Evolutionary conservation across 2,329 filamentous ascomycete species (phyloP).

Genomic region (Epichloe typhina): DNA sequence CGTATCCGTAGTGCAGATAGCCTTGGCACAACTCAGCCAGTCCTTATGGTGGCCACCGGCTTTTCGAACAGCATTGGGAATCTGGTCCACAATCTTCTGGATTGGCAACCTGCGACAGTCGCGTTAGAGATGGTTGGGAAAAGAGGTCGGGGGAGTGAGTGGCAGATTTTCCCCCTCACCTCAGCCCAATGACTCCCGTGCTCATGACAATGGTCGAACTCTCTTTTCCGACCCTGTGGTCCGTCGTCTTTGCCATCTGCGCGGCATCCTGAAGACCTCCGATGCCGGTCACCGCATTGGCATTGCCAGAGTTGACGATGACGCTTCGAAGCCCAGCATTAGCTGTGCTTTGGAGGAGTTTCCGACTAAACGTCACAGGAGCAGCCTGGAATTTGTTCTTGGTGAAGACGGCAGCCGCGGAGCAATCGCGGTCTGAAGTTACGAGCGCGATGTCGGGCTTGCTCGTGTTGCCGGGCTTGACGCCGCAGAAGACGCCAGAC

Average conservation of each 20-base stretch:
- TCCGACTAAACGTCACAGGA: constrained; percentile 73
- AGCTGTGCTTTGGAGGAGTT: constrained; percentile 52
- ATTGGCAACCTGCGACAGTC: constrained; percentile 57
- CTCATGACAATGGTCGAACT: constrained; percentile 86
- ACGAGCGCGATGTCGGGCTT: constrained; percentile 86
- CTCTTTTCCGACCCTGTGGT: constrained; percentile 41
- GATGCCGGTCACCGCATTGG: constrained; percentile 90
- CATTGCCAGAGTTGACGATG: constrained; percentile 89
- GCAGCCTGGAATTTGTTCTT: constrained; percentile 98
- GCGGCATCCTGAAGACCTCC: constrained; percentile 80
- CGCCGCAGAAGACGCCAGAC: constrained; percentile 78
- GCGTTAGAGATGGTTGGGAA: not conserved
- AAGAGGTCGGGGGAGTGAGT: not conserved
- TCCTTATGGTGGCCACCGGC: constrained; percentile 67
- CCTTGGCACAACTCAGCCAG: constrained; percentile 76
- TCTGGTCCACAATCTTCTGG: constrained; percentile 71
- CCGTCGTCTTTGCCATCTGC: constrained; percentile 68
- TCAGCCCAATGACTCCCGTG: constrained; percentile 92
- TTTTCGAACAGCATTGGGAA: constrained; percentile 60
- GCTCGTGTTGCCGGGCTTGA: constrained; percentile 84
- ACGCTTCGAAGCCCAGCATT: constrained; percentile 66
- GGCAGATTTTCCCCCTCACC: constrained; percentile 30
- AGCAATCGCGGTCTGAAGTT: constrained; percentile 72
- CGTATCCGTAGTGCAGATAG: constrained; percentile 96
- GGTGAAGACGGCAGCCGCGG: constrained; percentile 86